phyloP scores from a whole-genome alignment of 164 flowering plant genomes.

The Macadamia tetraphylla region DNA sequence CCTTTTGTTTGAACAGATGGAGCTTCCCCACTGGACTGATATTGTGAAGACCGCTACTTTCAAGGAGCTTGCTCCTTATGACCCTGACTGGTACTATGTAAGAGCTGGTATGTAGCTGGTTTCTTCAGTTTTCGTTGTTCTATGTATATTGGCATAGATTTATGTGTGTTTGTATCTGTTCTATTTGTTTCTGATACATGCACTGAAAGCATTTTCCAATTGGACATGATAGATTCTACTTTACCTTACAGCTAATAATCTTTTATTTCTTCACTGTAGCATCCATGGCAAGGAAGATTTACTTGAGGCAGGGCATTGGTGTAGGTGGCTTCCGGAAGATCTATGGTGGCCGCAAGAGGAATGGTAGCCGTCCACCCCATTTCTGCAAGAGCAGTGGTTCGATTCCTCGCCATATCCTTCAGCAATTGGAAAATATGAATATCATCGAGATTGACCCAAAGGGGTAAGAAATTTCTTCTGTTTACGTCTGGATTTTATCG shows the following conservation, averaged over 20 bases:
- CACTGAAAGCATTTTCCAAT: neutral
- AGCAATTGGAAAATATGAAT: conserved; percentile 62
- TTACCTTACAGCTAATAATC: too few species aligned
- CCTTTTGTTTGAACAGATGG: conserved; percentile 39
- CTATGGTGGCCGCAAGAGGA: conserved; percentile 91
- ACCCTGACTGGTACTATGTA: conserved; percentile 84
- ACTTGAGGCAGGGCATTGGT: conserved; percentile 82
- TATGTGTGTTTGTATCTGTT: neutral
- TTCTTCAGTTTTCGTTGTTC: neutral
- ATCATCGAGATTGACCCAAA: conserved; percentile 66
- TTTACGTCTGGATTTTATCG: neutral
- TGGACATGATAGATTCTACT: too few species aligned
- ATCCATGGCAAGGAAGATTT: conserved; percentile 64
- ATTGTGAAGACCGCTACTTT: conserved; percentile 74
- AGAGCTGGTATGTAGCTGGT: conserved; percentile 57
- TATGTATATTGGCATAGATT: neutral
- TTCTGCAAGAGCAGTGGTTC: conserved; percentile 94
- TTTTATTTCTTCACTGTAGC: conserved; percentile 32
- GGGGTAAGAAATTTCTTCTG: conserved; percentile 43
- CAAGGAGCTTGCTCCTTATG: conserved; percentile 93
- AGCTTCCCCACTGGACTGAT: conserved; percentile 85
- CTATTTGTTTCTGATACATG: too few species aligned
- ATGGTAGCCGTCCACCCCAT: conserved; percentile 84
- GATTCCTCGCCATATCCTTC: conserved; percentile 78
- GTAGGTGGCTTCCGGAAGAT: conserved; percentile 83